Evolutionary conservation across 1,139 yeast species (phyloP).

Genomic region (Suhomyces atakaporum): DNA sequence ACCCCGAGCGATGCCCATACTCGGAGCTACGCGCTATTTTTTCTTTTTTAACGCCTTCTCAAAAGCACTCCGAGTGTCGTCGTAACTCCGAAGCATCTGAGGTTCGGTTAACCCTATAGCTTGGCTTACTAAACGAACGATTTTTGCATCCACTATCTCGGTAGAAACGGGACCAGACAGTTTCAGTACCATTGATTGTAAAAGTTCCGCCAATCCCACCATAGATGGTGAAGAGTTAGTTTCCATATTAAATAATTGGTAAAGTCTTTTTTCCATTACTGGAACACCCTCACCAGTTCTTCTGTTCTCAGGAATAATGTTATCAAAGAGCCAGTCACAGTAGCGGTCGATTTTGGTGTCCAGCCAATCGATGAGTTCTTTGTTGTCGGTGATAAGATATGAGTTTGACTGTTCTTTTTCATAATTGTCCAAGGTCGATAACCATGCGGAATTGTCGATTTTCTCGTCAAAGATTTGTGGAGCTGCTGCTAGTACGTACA

Average conservation of each 20-base stretch:
- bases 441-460: conserved; percentile 21
- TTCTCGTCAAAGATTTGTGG: conserved; percentile 14
- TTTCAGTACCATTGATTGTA: conserved; percentile 1
- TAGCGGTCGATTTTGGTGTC: conserved; percentile 40
- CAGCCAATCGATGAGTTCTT: conserved; percentile 40
- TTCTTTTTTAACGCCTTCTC: background rate
- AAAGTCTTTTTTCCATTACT: conserved; percentile 37
- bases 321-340: conserved; percentile 42
- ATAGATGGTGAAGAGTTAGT: background rate
- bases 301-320: conserved; percentile 30
- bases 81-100: conserved; percentile 5
- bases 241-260: conserved; percentile 35
- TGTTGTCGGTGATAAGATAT: conserved; percentile 21
- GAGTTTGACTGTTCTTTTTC: conserved; percentile 24
- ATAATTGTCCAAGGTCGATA: conserved; percentile 21
- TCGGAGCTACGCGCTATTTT: background rate
- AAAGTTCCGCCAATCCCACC: background rate
- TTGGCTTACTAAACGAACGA: conserved; percentile 4
- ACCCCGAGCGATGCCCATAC: background rate
- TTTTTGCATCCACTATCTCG: conserved; percentile 1
- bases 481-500: conserved; percentile 31
- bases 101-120: conserved; percentile 4
- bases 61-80: conserved; percentile 2
- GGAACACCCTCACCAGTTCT: conserved; percentile 22
- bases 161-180: too few relatives aligned